Conservation (phyloP, 2,329 filamentous ascomycete genomes). For the Fonsecaea monophora region DNA sequence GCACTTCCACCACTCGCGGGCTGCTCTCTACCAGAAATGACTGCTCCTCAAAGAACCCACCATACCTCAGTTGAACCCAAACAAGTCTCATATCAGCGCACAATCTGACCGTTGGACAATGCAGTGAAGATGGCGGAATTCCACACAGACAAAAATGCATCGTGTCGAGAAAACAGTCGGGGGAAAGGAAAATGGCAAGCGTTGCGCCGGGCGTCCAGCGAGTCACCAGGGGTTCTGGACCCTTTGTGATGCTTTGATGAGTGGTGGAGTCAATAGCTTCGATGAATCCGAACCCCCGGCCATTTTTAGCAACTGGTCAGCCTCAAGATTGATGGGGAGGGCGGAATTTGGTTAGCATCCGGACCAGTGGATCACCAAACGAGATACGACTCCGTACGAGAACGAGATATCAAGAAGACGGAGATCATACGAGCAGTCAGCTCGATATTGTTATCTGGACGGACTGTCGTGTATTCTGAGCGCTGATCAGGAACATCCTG, state of each 20-base stretch:
- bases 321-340: conserved; percentile 4
- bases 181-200: neutral
- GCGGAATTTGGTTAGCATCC: neutral
- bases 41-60: neutral
- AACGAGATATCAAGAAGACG: neutral
- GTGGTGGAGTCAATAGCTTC: conserved; percentile 2
- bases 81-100: neutral
- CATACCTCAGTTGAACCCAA: neutral
- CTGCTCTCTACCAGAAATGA: neutral
- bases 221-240: neutral
- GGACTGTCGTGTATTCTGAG: neutral
- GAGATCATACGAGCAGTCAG: neutral
- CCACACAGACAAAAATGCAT: neutral
- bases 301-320: conserved; percentile 21
- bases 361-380: conserved; percentile 4
- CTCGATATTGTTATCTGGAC: neutral
- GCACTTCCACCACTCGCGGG: neutral
- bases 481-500: no score
- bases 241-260: neutral
- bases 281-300: conserved; percentile 13
- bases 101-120: neutral
- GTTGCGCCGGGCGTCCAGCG: neutral
- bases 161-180: neutral
- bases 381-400: conserved; percentile 15
- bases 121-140: neutral